phyloP scores from a whole-genome alignment of 305 asterid species.

The Plantago coronopus region DNA sequence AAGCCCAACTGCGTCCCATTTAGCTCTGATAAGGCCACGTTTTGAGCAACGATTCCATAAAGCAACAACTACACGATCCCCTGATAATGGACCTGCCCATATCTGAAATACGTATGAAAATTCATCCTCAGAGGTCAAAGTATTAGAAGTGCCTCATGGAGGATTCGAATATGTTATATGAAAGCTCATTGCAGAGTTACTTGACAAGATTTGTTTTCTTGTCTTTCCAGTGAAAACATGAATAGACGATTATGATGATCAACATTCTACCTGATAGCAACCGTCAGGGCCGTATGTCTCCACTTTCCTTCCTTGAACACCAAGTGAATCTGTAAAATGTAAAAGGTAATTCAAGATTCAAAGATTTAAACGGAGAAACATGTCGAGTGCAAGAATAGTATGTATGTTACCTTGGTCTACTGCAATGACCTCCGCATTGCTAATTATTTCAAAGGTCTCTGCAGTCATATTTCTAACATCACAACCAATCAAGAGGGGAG shows the following conservation, averaged over 20 bases:
- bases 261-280: slow-evolving; percentile 49
- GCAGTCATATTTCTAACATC: slow-evolving; percentile 74
- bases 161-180: background rate
- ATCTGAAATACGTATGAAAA: slow-evolving; percentile 37
- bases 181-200: background rate
- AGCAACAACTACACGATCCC: slow-evolving; percentile 57
- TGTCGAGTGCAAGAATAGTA: background rate
- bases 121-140: background rate
- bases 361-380: slow-evolving; percentile 1
- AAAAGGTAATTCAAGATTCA: background rate
- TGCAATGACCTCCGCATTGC: slow-evolving; percentile 75
- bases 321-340: slow-evolving; percentile 60
- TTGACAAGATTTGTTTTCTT: background rate
- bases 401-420: slow-evolving; percentile 71
- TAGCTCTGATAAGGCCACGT: slow-evolving; percentile 46
- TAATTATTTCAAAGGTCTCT: slow-evolving; percentile 63
- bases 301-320: slow-evolving; percentile 92
- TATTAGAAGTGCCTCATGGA: too few species aligned
- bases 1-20: slow-evolving; percentile 68
- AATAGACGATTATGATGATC: background rate
- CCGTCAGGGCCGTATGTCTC: slow-evolving; percentile 44
- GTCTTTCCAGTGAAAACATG: too few species aligned
- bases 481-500: slow-evolving; percentile 88
- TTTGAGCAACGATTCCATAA: slow-evolving; percentile 83
- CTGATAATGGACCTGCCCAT: slow-evolving; percentile 93